Evolutionary conservation across 2,329 filamentous ascomycete genomes (phyloP).

Genomic region (Tolypocladium amazonense): DNA sequence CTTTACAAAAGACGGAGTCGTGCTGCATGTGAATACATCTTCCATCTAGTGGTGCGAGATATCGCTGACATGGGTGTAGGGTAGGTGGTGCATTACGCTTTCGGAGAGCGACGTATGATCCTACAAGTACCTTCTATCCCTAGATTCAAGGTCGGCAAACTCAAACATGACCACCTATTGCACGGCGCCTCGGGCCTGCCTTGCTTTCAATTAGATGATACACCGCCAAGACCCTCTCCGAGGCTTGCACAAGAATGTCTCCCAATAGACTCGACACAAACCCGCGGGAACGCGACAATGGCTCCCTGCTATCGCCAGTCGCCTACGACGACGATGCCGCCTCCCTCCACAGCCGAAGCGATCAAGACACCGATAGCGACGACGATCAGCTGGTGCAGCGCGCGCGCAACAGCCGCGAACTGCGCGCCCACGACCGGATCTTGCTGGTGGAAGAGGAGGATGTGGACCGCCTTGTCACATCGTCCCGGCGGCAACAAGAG

Average conservation of each 20-base stretch:
- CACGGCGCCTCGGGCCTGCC: not conserved
- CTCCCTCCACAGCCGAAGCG: conserved; percentile 55
- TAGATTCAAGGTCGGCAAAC: not conserved
- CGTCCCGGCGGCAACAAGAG: conserved; percentile 38
- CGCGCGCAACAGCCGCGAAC: conserved; percentile 58
- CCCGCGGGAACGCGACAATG: conserved; percentile 15
- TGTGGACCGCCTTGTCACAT: conserved; percentile 47
- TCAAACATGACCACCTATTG: not conserved
- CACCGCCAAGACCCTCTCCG: not conserved
- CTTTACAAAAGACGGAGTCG: too few species aligned
- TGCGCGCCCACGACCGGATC: conserved; percentile 57
- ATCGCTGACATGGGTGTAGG: not conserved
- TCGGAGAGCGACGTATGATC: not conserved
- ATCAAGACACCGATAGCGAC: conserved; percentile 67
- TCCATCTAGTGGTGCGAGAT: not conserved
- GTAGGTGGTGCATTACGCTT: not conserved
- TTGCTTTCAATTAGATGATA: not conserved
- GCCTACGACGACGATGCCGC: conserved; percentile 60
- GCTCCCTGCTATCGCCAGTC: conserved; percentile 49
- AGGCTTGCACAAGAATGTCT: conserved; percentile 1
- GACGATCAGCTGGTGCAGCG: conserved; percentile 59
- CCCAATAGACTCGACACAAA: conserved; percentile 11
- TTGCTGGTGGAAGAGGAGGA: conserved; percentile 71
- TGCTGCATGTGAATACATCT: too few species aligned
- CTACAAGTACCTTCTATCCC: not conserved